phyloP scores from a whole-genome alignment of 441 rosid species.

The Sinapis alba region DNA sequence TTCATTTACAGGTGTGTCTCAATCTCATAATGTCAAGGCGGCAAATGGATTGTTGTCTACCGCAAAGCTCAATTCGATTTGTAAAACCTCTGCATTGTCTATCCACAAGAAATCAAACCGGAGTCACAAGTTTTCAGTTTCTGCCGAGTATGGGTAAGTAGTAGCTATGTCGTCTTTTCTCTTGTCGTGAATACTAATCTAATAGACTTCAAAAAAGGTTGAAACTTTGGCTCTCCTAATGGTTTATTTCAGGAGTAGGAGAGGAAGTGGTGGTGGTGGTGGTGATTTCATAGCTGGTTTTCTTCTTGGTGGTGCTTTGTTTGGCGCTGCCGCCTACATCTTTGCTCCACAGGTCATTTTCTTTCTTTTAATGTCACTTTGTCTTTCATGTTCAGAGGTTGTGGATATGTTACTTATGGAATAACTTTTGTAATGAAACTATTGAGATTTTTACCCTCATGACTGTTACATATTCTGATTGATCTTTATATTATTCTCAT shows the following conservation, averaged over 20 bases:
- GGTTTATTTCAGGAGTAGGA: slow-evolving; percentile 42
- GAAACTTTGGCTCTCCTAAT: background rate
- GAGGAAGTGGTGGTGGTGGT: slow-evolving; percentile 47
- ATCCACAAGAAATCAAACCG: slow-evolving; percentile 47
- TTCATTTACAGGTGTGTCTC: slow-evolving; percentile 47
- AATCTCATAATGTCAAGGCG: slow-evolving; percentile 46
- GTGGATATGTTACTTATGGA: too few relatives aligned
- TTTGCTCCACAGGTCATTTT: slow-evolving; percentile 99
- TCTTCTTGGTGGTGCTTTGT: slow-evolving; percentile 82
- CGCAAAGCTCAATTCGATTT: slow-evolving; percentile 45
- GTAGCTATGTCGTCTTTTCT: background rate
- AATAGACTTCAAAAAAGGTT: background rate
- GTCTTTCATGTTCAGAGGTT: too few relatives aligned
- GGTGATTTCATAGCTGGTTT: slow-evolving; percentile 95
- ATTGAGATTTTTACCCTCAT: too few relatives aligned
- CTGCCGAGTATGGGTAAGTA: slow-evolving; percentile 65
- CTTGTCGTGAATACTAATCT: background rate
- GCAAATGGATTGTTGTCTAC: slow-evolving; percentile 43
- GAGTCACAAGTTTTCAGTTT: slow-evolving; percentile 46
- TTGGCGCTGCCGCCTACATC: slow-evolving; percentile 79
- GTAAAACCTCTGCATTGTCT: slow-evolving; percentile 42
- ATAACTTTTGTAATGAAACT: too few relatives aligned
- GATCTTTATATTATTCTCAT: background rate
- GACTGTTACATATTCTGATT: too few relatives aligned
- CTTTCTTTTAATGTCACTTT: too few relatives aligned